phyloP scores from a whole-genome alignment of 2,329 filamentous ascomycete genomes.

The Trichoderma cornu-damae region DNA sequence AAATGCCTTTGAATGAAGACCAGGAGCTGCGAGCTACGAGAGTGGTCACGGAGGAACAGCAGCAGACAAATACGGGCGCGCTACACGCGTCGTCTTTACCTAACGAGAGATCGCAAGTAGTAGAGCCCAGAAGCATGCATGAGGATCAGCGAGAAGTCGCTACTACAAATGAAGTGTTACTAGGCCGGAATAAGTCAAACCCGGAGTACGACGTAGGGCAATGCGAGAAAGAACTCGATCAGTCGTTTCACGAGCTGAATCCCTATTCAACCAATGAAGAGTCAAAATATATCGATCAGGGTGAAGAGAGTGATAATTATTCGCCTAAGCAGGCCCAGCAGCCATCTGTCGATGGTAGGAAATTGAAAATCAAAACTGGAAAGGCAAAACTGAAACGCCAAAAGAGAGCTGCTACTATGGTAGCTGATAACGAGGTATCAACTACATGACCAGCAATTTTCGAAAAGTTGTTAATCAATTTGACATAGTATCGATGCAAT shows the following conservation, averaged over 20 bases:
- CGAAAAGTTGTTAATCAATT: conserved; percentile 20
- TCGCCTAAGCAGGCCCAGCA: conserved; percentile 20
- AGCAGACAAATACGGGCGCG: neutral
- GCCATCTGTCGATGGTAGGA: conserved; percentile 27
- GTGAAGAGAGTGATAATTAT: neutral
- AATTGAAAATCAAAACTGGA: conserved; percentile 39
- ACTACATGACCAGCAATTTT: neutral
- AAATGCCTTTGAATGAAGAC: neutral
- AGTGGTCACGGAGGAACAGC: neutral
- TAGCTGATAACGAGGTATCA: conserved; percentile 33
- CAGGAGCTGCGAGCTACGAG: neutral
- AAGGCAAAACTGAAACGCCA: conserved; percentile 49
- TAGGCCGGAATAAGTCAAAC: neutral
- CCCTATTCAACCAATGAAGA: neutral
- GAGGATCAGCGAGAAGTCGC: neutral
- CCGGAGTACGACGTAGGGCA: neutral
- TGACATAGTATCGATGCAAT: conserved; percentile 36
- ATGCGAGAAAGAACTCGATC: neutral
- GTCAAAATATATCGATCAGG: neutral
- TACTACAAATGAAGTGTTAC: neutral
- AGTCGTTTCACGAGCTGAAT: neutral
- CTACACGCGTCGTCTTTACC: neutral
- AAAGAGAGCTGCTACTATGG: conserved; percentile 41
- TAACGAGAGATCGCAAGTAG: neutral
- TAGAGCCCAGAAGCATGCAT: neutral